These are phyloP conservation scores for Lactarius akahatsu DNA, from an alignment of 768 basidiomycete genomes.

Conservation along the genomic window DNA sequence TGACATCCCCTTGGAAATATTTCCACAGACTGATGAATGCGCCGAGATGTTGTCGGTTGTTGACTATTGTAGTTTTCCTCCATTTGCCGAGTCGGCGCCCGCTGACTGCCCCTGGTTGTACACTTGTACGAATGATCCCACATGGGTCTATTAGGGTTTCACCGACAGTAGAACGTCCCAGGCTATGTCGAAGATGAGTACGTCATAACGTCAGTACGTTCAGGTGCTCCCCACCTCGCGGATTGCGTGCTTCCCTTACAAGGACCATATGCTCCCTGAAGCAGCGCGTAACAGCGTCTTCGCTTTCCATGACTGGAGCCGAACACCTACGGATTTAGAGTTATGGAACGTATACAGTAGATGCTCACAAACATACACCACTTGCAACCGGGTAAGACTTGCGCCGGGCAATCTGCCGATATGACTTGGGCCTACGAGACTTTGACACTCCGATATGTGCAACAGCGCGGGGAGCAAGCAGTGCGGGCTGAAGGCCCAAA, in stretches of 20 bases:
- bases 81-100: conserved; percentile 11
- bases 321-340: neutral
- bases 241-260: neutral
- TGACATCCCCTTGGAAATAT: conserved; percentile 17
- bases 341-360: neutral
- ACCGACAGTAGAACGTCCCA: conserved; percentile 1
- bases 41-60: conserved; percentile 1
- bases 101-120: neutral
- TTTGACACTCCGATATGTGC: neutral
- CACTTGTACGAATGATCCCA: conserved; percentile 1
- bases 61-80: neutral
- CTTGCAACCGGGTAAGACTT: conserved; percentile 2
- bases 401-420: neutral
- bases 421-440: neutral
- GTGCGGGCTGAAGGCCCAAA: neutral
- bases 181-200: conserved; percentile 11
- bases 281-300: conserved; percentile 6
- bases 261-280: neutral
- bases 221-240: neutral
- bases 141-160: conserved; percentile 5
- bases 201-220: neutral
- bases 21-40: conserved; percentile 7
- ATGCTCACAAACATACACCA: neutral
- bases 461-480: neutral
- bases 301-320: neutral